Conservation (phyloP, 2,329 filamentous ascomycete genomes). For the Diplodia seriata region DNA sequence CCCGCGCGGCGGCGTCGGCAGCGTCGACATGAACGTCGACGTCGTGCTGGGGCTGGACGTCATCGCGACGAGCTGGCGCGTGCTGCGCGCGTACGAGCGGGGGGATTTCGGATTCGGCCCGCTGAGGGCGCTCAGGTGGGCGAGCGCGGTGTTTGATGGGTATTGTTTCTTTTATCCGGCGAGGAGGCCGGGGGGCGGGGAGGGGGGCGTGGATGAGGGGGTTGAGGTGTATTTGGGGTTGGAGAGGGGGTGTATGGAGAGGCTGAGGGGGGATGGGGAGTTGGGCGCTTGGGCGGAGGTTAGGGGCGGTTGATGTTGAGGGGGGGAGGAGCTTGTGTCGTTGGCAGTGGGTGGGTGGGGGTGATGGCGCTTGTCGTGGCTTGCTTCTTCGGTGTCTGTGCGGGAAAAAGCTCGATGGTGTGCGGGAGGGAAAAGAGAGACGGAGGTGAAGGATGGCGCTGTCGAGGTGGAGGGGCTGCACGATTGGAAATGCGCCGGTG, state of each 20-base stretch:
- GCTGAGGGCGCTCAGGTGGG: not conserved
- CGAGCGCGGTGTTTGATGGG: not conserved
- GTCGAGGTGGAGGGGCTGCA: too few species aligned
- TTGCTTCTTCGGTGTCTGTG: too few species aligned
- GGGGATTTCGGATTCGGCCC: not conserved
- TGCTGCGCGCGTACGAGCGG: not conserved
- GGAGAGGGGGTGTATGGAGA: not conserved
- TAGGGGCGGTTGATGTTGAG: not conserved
- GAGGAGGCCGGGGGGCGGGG: not conserved
- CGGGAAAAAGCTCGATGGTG: too few species aligned
- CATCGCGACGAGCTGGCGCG: not conserved
- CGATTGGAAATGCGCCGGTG: too few species aligned
- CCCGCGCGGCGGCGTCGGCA: not conserved
- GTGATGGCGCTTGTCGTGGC: too few species aligned
- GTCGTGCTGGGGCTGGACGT: conserved; percentile 1
- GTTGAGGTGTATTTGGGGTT: not conserved
- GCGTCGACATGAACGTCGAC: not conserved
- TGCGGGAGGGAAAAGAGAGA: too few species aligned
- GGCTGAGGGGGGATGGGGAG: not conserved
- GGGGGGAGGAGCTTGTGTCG: too few species aligned
- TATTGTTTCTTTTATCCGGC: not conserved
- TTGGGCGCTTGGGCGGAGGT: not conserved
- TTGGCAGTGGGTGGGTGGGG: too few species aligned
- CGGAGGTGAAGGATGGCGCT: too few species aligned
- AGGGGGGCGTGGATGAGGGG: not conserved